Conservation (phyloP, 202 grass and related monocot genomes). For the Digitaria exilis region DNA sequence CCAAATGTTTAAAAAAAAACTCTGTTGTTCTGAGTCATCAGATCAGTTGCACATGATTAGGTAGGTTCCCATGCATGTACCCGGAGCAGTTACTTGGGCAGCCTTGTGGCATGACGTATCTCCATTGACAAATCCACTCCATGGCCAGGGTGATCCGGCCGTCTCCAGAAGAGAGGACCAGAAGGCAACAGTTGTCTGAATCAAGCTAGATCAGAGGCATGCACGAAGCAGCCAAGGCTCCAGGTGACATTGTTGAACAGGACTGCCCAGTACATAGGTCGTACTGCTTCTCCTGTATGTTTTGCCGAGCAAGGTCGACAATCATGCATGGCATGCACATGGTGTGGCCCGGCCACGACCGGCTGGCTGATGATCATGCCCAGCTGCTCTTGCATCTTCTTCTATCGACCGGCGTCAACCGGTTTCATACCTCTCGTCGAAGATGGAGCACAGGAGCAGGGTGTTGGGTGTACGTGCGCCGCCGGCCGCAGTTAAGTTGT, state of each 20-base stretch:
- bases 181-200: slow-evolving; percentile 4
- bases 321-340: not conserved
- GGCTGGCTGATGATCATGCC: too few species aligned
- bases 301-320: not conserved
- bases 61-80: too few species aligned
- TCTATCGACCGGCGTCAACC: too few species aligned
- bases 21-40: too few species aligned
- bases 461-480: not conserved
- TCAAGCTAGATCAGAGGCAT: not conserved
- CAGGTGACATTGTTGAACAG: slow-evolving; percentile 2
- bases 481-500: not conserved
- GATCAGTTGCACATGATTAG: too few species aligned
- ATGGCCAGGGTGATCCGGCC: not conserved
- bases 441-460: not conserved
- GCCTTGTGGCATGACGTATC: too few species aligned
- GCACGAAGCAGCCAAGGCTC: not conserved
- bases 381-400: too few species aligned
- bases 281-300: not conserved
- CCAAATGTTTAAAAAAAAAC: too few species aligned
- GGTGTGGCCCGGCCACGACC: not conserved
- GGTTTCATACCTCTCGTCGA: not conserved
- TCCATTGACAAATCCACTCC: not conserved
- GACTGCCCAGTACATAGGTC: not conserved
- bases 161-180: not conserved
- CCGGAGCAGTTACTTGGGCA: too few species aligned